Evolutionary conservation across 805 yeast species (phyloP), one percentile per base, ranked within the genome.

Genomic region (Ogataea dorogensis): DNA sequence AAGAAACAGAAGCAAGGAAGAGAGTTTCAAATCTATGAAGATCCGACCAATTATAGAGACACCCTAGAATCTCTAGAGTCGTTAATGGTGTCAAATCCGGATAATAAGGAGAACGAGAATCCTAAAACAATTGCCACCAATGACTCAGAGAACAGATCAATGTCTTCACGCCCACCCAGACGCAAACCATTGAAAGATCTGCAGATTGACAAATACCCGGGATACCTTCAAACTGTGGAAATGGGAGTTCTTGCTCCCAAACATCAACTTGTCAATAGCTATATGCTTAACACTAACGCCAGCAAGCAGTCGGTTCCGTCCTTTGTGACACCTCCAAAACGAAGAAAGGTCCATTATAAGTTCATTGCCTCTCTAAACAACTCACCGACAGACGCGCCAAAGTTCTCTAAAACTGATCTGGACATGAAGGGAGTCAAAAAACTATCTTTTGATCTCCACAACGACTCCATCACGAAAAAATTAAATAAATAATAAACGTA

Each of bases 301-400:
- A 28, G 16, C 5, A 28, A 23, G n/a, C 14, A 18, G 2, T 38
- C 36, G 7, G 29, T 50, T 11, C 55, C 55, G 8, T 51, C 53
- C 6, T 51, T 38, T 22, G 40, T 49, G 21, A 51, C 55, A 4
- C 55, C 55, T 4, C 55, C 55, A 2, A 50, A 50, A 22, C 32
- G 17, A 11, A 28, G 47, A 20, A 33, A 43, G 20, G 33, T 43
- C 12, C 42, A 36, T 5, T 51, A 49, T 33, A 37, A 33, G n/a
- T 49, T 45, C 33, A 39, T 49, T n/a, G 35, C 36, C 16, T 38
- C 51, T 1, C 28, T 49, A 3, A 22, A 36, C 17, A 13, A 15
- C 13, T 19, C 18, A 7, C 17, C 27, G 12, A 26, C 15, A 22
- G 13, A 8, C 9, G 13, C 38, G 6, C 32, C 39, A 2, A 18